phyloP scores from a whole-genome alignment of 495 filamentous ascomycete species.

The Patellaria atrata region DNA sequence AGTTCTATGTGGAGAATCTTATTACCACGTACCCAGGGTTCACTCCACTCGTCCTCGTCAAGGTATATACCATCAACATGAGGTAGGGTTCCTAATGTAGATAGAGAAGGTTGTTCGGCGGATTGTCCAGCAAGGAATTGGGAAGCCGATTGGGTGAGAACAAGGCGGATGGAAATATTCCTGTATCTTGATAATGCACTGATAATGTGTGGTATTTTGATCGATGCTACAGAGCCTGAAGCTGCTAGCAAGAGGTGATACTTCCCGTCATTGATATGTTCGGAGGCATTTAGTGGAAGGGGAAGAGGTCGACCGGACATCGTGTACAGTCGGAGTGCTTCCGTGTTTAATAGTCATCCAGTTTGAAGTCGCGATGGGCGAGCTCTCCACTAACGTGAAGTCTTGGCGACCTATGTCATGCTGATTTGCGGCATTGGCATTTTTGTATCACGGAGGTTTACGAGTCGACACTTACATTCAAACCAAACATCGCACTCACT shows the following conservation, averaged over 20 bases:
- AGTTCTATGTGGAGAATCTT: slow-evolving; percentile 77
- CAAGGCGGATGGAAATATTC: slow-evolving; percentile 62
- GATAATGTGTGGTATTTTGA: slow-evolving; percentile 71
- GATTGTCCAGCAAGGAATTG: slow-evolving; percentile 58
- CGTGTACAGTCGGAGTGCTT: no score
- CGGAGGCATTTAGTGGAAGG: slow-evolving; percentile 14
- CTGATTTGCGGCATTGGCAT: no score
- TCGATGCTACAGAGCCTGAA: slow-evolving; percentile 69
- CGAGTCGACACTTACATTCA: no score
- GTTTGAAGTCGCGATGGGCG: no score
- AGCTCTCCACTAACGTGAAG: no score
- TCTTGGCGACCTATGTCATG: no score
- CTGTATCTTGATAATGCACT: slow-evolving; percentile 37
- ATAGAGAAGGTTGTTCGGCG: slow-evolving; percentile 49
- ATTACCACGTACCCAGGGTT: slow-evolving; percentile 53
- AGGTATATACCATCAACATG: slow-evolving; percentile 60
- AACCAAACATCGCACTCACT: no score
- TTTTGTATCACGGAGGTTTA: no score
- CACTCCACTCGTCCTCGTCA: slow-evolving; percentile 69
- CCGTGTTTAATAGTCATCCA: no score
- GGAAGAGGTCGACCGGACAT: neutral
- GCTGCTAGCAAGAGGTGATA: slow-evolving; percentile 68
- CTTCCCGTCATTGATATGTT: slow-evolving; percentile 43
- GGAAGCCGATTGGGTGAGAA: slow-evolving; percentile 57
- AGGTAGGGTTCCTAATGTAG: slow-evolving; percentile 33